Evolutionary conservation across 2,329 filamentous ascomycete species (phyloP), one percentile per base, ranked within the genome.

Genomic region (Ophiocordyceps robertsii): DNA sequence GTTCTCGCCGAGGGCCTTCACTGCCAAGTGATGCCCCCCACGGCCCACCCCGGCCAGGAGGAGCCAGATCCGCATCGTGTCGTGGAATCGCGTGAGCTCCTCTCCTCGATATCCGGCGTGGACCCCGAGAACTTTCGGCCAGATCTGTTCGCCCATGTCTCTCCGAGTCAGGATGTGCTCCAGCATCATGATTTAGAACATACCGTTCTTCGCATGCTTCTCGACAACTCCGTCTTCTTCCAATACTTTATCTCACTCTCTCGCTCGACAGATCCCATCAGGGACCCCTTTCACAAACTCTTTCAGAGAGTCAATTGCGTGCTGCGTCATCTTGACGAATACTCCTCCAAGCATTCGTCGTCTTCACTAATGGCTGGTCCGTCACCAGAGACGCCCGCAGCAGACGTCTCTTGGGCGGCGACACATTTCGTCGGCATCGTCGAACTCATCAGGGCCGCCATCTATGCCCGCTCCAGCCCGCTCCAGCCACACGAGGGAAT

Each of bases 151-250:
- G 48, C 58, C 24, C 44, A 51, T 17, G 52, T 54, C 14, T 45
- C 50, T 4, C 44, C 42, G 2, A 57, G 56, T 13, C 60, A 54
- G 43, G 57, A 57, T n/a, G 54, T 65, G 10, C 51, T 69, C 40
- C 63, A 64, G 44, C 59, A 61, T 10, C 58, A 62, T 40, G 70
- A 75, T 44, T 59, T 75, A 1, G 69, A 71, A 47, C 60, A 61
- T 37, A 73, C 71, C 3, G 53, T 77, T 13, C 68, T 72, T 46
- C 67, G 67, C 41, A 72, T 77, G 57, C 61, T 77, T 14, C 58
- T 75, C 19, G 63, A 67, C 46, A 74, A 75, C 49, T 63, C 72
- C 52, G 65, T 69, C 35, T 68, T 77, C 56, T 73, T 76, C 52
- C 60, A 69, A 41, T 69, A 73, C 57, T 70, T 77, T 45, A 61